Base-by-base conservation (phyloP, 2,329 filamentous ascomycete genomes). In the Trichophyton simii region DNA sequence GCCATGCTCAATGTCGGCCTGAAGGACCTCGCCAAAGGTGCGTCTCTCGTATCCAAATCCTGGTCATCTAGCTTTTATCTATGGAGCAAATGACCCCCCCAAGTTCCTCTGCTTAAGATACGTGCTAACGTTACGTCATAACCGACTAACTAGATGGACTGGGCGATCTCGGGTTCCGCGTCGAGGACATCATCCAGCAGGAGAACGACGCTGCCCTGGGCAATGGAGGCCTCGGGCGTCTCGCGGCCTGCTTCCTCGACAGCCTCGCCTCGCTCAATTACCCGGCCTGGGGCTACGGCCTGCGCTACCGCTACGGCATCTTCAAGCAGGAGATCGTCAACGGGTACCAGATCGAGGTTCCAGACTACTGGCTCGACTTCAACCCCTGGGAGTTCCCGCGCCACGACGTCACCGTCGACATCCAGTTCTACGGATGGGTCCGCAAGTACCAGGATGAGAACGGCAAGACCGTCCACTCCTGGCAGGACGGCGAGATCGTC, bases 301-400 rank as follows among this genome's bases (percentile, higher is more conserved):
- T 99, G 67, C 85, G 94, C 70, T 99, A 99, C 79, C 83, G 91
- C 73, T 97, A 97, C 73, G 89, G 89, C 72, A 99, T 99, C 73
- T 99, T 99, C 85, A 97, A 97, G 79, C 94, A 99, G 79, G 94
- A 97, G 78, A 97, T 99, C 69, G 86, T 96, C 63, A 88, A 97
- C 70, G 94, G 94, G 62, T 99, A 96, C 73, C 94, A 99, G 76
- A 91, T 99, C 66, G 94, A 99, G 72, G 88, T 97, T 63, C 94
- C 94, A 20, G 94, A 99, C 74, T 97, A 99, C 77, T 99, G 94
- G 94, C 84, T 99, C 60, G 94, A 97, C 73, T 96, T 97, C 76
- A 99, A 99, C 76, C 94, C 94, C 0, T 99, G 94, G 94, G 94
- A 99, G 73, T 99, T 97, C 70, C 91, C 91, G 48, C 83, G 94